These are phyloP conservation scores for Leccinum variicolor DNA, from an alignment of 768 basidiomycete genomes.

Conservation along the genomic window DNA sequence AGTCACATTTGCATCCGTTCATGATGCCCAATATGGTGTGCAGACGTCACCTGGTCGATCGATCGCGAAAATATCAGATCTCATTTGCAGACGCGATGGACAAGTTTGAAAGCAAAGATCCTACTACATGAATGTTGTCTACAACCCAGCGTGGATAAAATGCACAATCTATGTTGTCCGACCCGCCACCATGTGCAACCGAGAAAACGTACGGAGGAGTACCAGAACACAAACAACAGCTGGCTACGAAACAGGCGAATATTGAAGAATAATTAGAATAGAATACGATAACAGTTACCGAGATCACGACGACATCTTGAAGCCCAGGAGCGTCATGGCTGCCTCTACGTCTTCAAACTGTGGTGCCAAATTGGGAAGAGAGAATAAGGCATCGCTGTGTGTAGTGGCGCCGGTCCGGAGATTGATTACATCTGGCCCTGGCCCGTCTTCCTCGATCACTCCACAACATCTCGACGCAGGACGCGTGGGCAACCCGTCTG, in stretches of 20 bases:
- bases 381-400: neutral
- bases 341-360: conserved; percentile 36
- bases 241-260: conserved; percentile 10
- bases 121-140: neutral
- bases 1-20: neutral
- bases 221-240: conserved; percentile 9
- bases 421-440: conserved; percentile 17
- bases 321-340: conserved; percentile 34
- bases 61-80: neutral
- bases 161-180: neutral
- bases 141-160: neutral
- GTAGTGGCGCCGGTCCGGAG: conserved; percentile 9
- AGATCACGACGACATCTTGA: conserved; percentile 22
- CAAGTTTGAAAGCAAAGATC: neutral
- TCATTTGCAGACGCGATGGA: neutral
- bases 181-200: neutral
- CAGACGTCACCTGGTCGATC: neutral
- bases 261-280: conserved; percentile 29
- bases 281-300: conserved; percentile 12
- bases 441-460: conserved; percentile 9
- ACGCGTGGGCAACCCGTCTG: conserved; percentile 9
- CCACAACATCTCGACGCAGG: conserved; percentile 2
- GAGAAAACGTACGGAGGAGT: neutral
- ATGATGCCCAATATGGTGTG: neutral
- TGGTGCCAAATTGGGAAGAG: conserved; percentile 1